Evolutionary conservation across 768 basidiomycete genomes (phyloP).

Genomic region (Suillus weaverae): DNA sequence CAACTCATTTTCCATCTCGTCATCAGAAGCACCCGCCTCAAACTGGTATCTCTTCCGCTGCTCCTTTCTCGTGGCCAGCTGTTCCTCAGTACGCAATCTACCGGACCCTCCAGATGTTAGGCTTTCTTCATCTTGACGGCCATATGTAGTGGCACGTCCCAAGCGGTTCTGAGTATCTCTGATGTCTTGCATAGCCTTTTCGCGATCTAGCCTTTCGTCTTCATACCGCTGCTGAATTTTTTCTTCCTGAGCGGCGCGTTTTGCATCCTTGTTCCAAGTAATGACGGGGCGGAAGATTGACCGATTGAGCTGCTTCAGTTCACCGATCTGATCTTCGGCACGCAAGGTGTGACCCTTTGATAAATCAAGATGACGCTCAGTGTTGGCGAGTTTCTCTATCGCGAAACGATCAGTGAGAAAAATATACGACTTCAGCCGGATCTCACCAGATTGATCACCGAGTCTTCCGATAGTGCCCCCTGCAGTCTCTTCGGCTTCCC

Average conservation of each 20-base stretch:
- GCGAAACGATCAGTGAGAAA: not conserved
- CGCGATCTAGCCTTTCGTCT: constrained; percentile 80
- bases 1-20: constrained; percentile 92
- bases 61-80: constrained; percentile 58
- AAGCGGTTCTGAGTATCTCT: constrained; percentile 86
- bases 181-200: constrained; percentile 83
- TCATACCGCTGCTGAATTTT: constrained; percentile 85
- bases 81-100: constrained; percentile 49
- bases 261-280: constrained; percentile 89
- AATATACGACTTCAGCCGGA: not conserved
- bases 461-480: constrained; percentile 79
- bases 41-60: constrained; percentile 87
- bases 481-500: constrained; percentile 97
- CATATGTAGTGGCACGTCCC: constrained; percentile 69
- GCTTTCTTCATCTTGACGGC: constrained; percentile 45
- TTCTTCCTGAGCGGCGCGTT: constrained; percentile 83
- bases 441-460: constrained; percentile 90
- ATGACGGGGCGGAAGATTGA: constrained; percentile 94
- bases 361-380: constrained; percentile 92
- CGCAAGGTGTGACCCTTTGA: constrained; percentile 83
- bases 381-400: constrained; percentile 85
- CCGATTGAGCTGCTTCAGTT: constrained; percentile 90
- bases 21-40: constrained; percentile 86
- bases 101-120: constrained; percentile 32
- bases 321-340: constrained; percentile 91